Conservation (phyloP, 495 filamentous ascomycete species). For the Penicillium paradoxum region DNA sequence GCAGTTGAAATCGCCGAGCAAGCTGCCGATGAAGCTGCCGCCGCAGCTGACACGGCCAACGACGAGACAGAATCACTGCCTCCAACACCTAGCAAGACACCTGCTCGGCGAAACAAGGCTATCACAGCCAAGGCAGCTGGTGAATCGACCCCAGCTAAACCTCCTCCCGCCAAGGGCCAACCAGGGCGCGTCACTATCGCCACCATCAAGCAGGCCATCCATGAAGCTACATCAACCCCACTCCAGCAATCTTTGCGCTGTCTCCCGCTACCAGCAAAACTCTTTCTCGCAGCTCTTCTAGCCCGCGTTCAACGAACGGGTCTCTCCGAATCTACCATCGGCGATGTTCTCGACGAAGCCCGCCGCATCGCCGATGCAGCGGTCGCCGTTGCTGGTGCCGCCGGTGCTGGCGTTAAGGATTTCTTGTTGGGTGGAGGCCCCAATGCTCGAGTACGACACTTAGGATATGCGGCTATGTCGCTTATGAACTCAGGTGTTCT, state of each 20-base stretch:
- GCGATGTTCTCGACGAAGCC: constrained; percentile 90
- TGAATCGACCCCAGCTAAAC: constrained; percentile 12
- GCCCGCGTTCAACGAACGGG: constrained; percentile 77
- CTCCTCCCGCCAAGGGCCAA: constrained; percentile 23
- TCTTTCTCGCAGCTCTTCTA: constrained; percentile 78
- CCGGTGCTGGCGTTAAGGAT: constrained; percentile 37
- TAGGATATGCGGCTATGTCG: constrained; percentile 70
- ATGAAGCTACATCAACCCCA: constrained; percentile 88
- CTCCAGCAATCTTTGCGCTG: constrained; percentile 80
- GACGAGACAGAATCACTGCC: constrained; percentile 37
- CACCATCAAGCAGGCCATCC: constrained; percentile 88
- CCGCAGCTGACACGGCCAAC: constrained; percentile 17
- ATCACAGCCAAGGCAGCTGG: constrained; percentile 10
- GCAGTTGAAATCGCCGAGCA: constrained; percentile 94
- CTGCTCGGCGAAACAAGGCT: constrained; percentile 31
- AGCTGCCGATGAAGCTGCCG: constrained; percentile 41
- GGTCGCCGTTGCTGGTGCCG: constrained; percentile 42
- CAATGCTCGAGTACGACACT: constrained; percentile 55
- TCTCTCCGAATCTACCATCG: constrained; percentile 76
- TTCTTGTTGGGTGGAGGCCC: constrained; percentile 40
- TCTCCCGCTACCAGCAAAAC: constrained; percentile 73
- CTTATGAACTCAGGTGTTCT: constrained; percentile 84
- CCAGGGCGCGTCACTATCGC: constrained; percentile 76
- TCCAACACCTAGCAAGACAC: constrained; percentile 44
- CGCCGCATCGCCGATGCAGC: constrained; percentile 61